Conservation (phyloP, 768 basidiomycete genomes). For the Mycena latifolia region DNA sequence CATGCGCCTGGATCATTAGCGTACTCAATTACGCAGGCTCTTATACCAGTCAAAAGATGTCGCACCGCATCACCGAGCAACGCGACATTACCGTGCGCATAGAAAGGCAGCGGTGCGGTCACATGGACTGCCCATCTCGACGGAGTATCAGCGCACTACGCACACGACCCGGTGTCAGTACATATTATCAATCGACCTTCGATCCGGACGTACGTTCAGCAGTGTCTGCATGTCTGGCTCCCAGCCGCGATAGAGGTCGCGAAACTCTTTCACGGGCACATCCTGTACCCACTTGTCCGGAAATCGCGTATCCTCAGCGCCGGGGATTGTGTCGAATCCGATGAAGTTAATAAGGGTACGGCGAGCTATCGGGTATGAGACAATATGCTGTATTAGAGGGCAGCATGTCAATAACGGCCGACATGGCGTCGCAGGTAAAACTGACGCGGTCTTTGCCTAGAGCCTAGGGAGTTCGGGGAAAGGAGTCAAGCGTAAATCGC, state of each 20-base stretch:
- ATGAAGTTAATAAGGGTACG: slow-evolving; percentile 20
- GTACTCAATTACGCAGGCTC: neutral
- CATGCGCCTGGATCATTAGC: slow-evolving; percentile 14
- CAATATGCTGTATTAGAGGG: slow-evolving; percentile 15
- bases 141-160: slow-evolving; percentile 22
- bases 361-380: slow-evolving; percentile 17
- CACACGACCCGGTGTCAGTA: slow-evolving; percentile 4
- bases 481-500: slow-evolving; percentile 11
- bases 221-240: slow-evolving; percentile 21
- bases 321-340: slow-evolving; percentile 12
- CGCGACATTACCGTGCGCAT: slow-evolving; percentile 9
- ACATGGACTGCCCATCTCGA: slow-evolving; percentile 25
- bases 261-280: slow-evolving; percentile 14
- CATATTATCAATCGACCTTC: neutral
- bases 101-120: slow-evolving; percentile 21
- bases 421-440: slow-evolving; percentile 6
- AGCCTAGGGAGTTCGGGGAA: slow-evolving; percentile 10
- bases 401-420: slow-evolving; percentile 4
- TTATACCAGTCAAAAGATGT: neutral
- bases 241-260: slow-evolving; percentile 14
- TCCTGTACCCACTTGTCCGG: slow-evolving; percentile 23
- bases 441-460: slow-evolving; percentile 21
- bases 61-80: slow-evolving; percentile 29
- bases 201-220: slow-evolving; percentile 14
- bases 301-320: slow-evolving; percentile 6